Base-by-base conservation (phyloP, 2,329 filamentous ascomycete species). In the Fusarium sp. region DNA sequence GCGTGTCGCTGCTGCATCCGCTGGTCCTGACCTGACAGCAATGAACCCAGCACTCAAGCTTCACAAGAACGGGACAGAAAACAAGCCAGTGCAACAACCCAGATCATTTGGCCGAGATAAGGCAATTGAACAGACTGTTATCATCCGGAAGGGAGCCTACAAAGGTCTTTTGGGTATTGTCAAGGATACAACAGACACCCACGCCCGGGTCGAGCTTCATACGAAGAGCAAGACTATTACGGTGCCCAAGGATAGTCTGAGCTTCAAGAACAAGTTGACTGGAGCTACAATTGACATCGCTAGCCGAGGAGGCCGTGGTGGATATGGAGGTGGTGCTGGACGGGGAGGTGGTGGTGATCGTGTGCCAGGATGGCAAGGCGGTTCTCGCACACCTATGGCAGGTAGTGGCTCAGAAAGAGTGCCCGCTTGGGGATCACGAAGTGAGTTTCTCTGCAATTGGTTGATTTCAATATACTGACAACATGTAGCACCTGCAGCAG, bases 101-200 rank as follows among this genome's bases (percentile, higher is more conserved):
- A 92, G 92, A 80, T 89, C 91, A 58, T 94, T 94, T 77, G 91
- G 92, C 28, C 90, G 95, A 42, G 96, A 99, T 81, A 90, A 91
- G 61, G 87, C 96, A 33, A 91, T 98, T 71, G 95, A 95, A 47
- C 95, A 97, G 84, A 98, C 95, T 1, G 95, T 98, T 48, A 94
- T 92, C 57, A 93, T 98, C 78, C 90, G 91, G 64, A 94, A 92
- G 79, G 96, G 96, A 33, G 91, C 92, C 28, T 95, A 95, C 86
- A 99, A 99, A 83, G 95, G 95, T 63, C 87, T 98, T 47, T 86
- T 98, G 45, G 96, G 96, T 76, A 97, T 98, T 74, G 95, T 99
- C 76, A 98, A 97, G 80, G 95, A 98, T 79, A 93, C 95, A 2
- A 97, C 94, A 12, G 95, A 97, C 76, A 90, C 90, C 7, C 90